Evolutionary conservation across 176 grass and related monocot species (phyloP).

Genomic region (Cenchrus purpureus): DNA sequence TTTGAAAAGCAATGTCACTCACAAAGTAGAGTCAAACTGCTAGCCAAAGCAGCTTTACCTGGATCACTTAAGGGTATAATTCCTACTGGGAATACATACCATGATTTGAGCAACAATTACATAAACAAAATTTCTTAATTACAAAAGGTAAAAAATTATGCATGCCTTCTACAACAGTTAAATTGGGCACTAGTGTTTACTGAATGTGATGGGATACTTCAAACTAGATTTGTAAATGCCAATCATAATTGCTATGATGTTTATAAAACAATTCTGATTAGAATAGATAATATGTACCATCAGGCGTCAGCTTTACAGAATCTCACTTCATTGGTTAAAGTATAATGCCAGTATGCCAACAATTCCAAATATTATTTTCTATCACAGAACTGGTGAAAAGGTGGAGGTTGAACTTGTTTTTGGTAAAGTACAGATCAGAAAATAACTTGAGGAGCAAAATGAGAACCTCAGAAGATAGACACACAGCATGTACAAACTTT

Average conservation of each 20-base stretch:
- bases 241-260: slow-evolving; percentile 16
- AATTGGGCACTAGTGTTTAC: neutral
- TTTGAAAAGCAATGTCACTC: slow-evolving; percentile 40
- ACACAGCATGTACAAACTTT: slow-evolving; percentile 24
- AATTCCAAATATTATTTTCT: neutral
- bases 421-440: neutral
- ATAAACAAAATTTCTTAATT: neutral
- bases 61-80: slow-evolving; percentile 26
- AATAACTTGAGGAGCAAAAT: slow-evolving; percentile 10
- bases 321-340: slow-evolving; percentile 17
- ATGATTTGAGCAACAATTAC: neutral
- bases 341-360: slow-evolving; percentile 8
- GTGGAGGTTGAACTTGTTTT: neutral
- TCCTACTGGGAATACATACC: slow-evolving; percentile 4
- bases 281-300: slow-evolving; percentile 1
- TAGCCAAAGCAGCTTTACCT: slow-evolving; percentile 11
- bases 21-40: slow-evolving; percentile 22
- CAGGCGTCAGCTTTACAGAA: slow-evolving; percentile 23
- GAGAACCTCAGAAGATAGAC: slow-evolving; percentile 19
- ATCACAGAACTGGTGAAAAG: neutral
- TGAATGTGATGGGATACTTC: neutral
- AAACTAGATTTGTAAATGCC: slow-evolving; percentile 1
- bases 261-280: slow-evolving; percentile 9
- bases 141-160: neutral
- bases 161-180: slow-evolving; percentile 5